Conservation (phyloP, 106 monocot genomes). For the Dioscorea dumetorum region DNA sequence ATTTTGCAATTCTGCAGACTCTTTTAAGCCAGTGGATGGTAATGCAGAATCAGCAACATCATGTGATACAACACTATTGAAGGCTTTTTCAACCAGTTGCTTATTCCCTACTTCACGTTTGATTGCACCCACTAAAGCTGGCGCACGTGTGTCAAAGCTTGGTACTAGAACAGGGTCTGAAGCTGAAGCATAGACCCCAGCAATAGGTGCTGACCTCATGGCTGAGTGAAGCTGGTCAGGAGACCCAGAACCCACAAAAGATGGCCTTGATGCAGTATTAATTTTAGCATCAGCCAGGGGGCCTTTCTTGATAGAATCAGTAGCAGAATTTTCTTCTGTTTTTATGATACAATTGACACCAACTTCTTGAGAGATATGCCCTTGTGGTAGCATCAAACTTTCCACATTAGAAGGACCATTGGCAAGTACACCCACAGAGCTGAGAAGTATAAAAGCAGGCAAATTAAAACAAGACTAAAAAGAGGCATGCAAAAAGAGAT, state of each 20-base stretch:
- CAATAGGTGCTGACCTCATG: conserved; percentile 3
- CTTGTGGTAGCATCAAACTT: not conserved
- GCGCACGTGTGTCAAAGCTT: conserved; percentile 17
- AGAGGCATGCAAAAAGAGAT: not conserved
- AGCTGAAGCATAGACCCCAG: conserved; percentile 28
- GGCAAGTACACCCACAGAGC: not conserved
- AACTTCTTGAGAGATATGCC: not conserved
- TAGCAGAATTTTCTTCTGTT: not conserved
- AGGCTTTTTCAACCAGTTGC: conserved; percentile 13
- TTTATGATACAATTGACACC: not conserved
- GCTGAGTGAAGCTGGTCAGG: not conserved
- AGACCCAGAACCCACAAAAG: not conserved
- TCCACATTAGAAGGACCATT: not conserved
- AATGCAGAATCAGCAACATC: not conserved
- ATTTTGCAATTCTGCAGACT: conserved; percentile 4
- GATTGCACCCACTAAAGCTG: conserved; percentile 12
- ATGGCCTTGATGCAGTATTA: not conserved
- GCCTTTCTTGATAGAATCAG: not conserved
- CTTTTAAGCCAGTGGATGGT: conserved; percentile 4
- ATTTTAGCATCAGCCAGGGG: not conserved
- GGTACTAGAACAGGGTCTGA: conserved; percentile 29
- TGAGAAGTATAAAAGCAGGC: not conserved
- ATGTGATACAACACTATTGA: conserved; percentile 3
- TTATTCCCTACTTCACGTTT: conserved; percentile 24
- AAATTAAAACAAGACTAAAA: not conserved